Conservation (phyloP, 2,329 filamentous ascomycete species). For the Polytolypa hystricis region DNA sequence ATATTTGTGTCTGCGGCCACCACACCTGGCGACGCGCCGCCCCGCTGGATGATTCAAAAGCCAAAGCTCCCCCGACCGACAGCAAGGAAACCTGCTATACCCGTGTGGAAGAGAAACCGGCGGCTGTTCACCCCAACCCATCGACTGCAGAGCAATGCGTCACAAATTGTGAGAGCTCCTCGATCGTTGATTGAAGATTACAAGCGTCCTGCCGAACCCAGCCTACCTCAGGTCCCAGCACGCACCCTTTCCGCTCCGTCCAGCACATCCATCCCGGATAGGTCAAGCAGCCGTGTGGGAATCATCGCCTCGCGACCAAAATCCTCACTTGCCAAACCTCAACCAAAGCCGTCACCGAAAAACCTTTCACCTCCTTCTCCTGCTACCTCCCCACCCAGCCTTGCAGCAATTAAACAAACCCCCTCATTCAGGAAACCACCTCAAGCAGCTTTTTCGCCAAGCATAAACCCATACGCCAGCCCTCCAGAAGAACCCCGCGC, state of each 20-base stretch:
- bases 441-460: neutral
- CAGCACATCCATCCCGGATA: too few relatives aligned
- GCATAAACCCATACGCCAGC: neutral
- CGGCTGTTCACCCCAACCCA: slow-evolving; percentile 30
- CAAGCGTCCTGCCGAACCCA: slow-evolving; percentile 18
- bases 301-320: neutral
- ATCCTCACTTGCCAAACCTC: slow-evolving; percentile 12
- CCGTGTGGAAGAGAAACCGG: slow-evolving; percentile 24
- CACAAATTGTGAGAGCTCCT: slow-evolving; percentile 29
- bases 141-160: slow-evolving; percentile 28
- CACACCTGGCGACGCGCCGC: slow-evolving; percentile 7
- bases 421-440: neutral
- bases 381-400: slow-evolving; percentile 1
- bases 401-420: neutral
- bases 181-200: slow-evolving; percentile 32
- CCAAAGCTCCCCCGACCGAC: slow-evolving; percentile 16
- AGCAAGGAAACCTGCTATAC: slow-evolving; percentile 4
- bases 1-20: slow-evolving; percentile 12
- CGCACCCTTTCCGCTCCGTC: too few relatives aligned
- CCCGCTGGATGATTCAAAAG: slow-evolving; percentile 17
- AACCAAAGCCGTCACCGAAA: slow-evolving; percentile 19
- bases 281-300: too few relatives aligned
- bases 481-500: neutral
- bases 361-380: slow-evolving; percentile 3
- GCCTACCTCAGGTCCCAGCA: too few relatives aligned